A percentile compares a stretch with the other conserved stretches of the same genome.
Evolutionary conservation across 1,284 basidiomycete species (phyloP).

Genomic region (Cutaneotrichosporon cutaneum): DNA sequence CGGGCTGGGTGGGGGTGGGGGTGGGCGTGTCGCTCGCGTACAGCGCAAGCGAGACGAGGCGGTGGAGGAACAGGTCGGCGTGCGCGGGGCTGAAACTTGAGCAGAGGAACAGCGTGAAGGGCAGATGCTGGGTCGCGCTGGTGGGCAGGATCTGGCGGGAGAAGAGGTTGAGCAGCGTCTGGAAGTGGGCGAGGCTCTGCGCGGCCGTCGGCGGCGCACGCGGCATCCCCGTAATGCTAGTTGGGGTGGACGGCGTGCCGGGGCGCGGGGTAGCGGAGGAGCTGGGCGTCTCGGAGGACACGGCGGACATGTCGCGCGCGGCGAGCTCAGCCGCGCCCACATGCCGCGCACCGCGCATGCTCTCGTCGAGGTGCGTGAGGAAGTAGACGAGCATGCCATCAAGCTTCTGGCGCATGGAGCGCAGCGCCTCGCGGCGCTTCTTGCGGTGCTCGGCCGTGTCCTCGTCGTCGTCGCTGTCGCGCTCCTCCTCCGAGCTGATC

Average conservation of each 20-base stretch:
- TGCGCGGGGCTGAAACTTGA: constrained; percentile 85
- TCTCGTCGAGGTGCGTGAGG: constrained; percentile 67
- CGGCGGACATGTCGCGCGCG: constrained; percentile 21
- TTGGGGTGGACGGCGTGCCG: constrained; percentile 22
- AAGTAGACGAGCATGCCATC: constrained; percentile 82
- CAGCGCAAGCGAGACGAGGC: constrained; percentile 83
- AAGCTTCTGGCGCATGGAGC: constrained; percentile 84
- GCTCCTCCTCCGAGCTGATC: constrained; percentile 51
- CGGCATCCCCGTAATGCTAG: constrained; percentile 30
- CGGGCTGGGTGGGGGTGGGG: constrained; percentile 32
- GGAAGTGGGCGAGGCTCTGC: constrained; percentile 64
- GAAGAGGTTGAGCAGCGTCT: constrained; percentile 86
- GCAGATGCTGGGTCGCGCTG: constrained; percentile 94
- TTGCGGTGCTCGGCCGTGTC: constrained; percentile 57
- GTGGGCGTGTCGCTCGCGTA: constrained; percentile 62
- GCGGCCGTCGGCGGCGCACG: constrained; percentile 34
- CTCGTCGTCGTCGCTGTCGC: constrained; percentile 62
- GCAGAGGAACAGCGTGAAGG: constrained; percentile 96
- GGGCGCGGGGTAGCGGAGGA: constrained; percentile 30
- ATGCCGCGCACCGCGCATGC: constrained; percentile 36
- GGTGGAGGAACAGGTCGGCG: constrained; percentile 87
- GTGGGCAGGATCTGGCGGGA: constrained; percentile 90
- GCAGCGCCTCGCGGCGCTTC: constrained; percentile 65
- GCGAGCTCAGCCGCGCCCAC: constrained; percentile 40
- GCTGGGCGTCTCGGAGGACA: constrained; percentile 35